phyloP scores from a whole-genome alignment of 371 early-diverging fungal genomes.

The Zychaea mexicana region DNA sequence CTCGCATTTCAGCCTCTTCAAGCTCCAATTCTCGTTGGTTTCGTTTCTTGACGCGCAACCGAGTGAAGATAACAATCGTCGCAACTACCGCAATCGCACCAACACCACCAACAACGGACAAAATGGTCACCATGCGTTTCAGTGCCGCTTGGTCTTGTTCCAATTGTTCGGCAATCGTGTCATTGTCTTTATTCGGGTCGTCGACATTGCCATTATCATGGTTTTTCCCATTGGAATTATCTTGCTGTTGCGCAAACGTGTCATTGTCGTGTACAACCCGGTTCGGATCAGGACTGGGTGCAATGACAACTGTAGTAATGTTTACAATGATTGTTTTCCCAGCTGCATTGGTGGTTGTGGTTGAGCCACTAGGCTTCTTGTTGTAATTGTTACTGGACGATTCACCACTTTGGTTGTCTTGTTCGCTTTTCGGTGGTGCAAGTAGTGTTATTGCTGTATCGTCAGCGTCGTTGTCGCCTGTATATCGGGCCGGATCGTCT shows the following conservation, averaged over 20 bases:
- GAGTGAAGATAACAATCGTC: conserved; percentile 23
- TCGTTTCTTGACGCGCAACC: conserved; percentile 14
- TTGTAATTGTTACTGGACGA: too few relatives aligned
- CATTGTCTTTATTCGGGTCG: conserved; percentile 3
- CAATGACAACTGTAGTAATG: conserved; percentile 15
- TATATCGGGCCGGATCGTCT: background rate
- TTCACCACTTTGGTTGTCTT: too few relatives aligned
- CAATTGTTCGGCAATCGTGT: conserved; percentile 16
- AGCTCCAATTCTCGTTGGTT: conserved; percentile 10
- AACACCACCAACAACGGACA: conserved; percentile 23
- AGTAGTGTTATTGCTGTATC: too few relatives aligned
- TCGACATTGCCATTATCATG: conserved; percentile 5
- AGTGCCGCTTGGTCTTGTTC: conserved; percentile 24
- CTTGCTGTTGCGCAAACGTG: conserved; percentile 15
- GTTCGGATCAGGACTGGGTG: conserved; percentile 18
- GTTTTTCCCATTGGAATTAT: background rate
- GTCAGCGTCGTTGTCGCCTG: too few relatives aligned
- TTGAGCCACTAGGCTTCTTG: too few relatives aligned
- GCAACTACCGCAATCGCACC: conserved; percentile 20
- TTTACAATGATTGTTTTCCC: conserved; percentile 13
- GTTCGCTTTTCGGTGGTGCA: too few relatives aligned
- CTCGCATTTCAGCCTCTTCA: conserved; percentile 1
- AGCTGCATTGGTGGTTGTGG: conserved; percentile 3
- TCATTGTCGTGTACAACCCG: conserved; percentile 15
- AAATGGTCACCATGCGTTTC: conserved; percentile 23